phyloP scores from a whole-genome alignment of 257 asterid genomes.

The Osmanthus fragrans region DNA sequence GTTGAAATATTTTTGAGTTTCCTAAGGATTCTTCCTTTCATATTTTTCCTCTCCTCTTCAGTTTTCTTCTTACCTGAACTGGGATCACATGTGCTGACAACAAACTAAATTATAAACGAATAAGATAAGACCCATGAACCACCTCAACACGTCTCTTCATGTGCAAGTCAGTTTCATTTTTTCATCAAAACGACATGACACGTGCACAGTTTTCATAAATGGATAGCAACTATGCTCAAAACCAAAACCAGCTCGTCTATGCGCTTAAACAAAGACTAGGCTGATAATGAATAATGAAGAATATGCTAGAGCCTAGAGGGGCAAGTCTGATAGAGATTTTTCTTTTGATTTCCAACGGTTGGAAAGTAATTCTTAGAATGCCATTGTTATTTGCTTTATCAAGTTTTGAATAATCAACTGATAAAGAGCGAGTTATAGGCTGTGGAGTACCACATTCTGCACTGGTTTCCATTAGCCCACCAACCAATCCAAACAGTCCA shows the following conservation, averaged over 20 bases:
- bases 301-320: slow-evolving; percentile 1
- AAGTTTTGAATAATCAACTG: slow-evolving; percentile 4
- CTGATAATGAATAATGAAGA: background rate
- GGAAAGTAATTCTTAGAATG: slow-evolving; percentile 30
- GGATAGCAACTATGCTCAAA: background rate
- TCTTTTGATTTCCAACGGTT: slow-evolving; percentile 22
- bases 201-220: background rate
- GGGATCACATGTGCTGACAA: slow-evolving; percentile 15
- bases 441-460: slow-evolving; percentile 12
- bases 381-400: slow-evolving; percentile 23
- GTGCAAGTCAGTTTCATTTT: background rate
- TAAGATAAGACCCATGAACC: background rate
- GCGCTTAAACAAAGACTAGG: background rate
- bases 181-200: background rate
- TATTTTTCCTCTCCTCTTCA: slow-evolving; percentile 35
- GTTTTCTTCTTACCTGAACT: background rate
- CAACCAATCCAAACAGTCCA: slow-evolving; percentile 22
- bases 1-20: slow-evolving; percentile 50
- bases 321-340: slow-evolving; percentile 7
- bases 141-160: background rate
- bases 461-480: background rate
- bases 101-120: background rate
- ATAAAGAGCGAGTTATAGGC: background rate
- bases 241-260: background rate
- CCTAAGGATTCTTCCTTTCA: slow-evolving; percentile 48